Conservation (phyloP, 257 asterid genomes). For the Solanum pimpinellifolium region DNA sequence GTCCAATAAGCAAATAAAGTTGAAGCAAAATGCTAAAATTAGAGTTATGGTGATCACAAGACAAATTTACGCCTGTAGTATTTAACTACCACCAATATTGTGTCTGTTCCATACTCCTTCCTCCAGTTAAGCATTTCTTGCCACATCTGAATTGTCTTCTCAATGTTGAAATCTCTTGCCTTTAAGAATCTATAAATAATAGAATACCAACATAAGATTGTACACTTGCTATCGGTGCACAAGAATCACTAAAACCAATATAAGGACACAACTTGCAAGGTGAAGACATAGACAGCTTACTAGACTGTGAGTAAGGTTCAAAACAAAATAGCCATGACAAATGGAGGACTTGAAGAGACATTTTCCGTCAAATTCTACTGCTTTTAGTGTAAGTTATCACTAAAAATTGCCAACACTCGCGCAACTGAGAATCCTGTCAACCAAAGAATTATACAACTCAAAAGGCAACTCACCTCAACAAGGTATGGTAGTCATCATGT, state of each 20-base stretch:
- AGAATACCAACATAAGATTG: background rate
- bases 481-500: constrained; percentile 79
- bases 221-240: background rate
- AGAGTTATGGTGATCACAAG: background rate
- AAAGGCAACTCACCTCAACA: constrained; percentile 50
- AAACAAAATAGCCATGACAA: background rate
- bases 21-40: background rate
- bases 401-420: background rate
- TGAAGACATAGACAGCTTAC: background rate
- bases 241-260: background rate
- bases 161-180: constrained; percentile 68
- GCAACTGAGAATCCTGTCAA: background rate
- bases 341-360: background rate
- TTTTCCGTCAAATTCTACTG: background rate
- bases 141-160: constrained; percentile 76
- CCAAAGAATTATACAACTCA: background rate
- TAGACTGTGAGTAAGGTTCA: background rate
- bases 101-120: constrained; percentile 72
- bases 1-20: background rate
- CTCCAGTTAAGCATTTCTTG: constrained; percentile 95
- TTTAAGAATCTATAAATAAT: constrained; percentile 54
- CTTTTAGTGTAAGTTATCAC: background rate
- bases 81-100: constrained; percentile 57
- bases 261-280: background rate
- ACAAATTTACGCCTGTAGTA: background rate